Evolutionary conservation across 73 alveolate species (phyloP).

Genomic region (Symbiodinium natans): DNA sequence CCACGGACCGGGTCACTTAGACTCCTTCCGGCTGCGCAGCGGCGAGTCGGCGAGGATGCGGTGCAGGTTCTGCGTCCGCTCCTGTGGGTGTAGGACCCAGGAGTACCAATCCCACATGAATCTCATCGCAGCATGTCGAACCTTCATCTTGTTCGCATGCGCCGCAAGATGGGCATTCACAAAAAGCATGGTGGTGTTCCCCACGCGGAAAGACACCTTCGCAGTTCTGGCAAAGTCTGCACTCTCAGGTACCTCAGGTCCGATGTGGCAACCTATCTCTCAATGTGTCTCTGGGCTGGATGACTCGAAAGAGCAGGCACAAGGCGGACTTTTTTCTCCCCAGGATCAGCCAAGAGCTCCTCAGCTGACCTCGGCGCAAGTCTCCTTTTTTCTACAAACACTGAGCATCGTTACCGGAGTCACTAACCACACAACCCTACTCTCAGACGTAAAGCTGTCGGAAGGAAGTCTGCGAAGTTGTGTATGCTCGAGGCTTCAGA

Average conservation of each 20-base stretch:
- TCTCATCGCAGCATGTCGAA: too few species aligned
- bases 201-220: conserved; percentile 63
- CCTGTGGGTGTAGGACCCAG: neutral
- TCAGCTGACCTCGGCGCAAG: neutral
- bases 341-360: neutral
- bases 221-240: too few species aligned
- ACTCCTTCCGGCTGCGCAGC: conserved; percentile 63
- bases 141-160: conserved; percentile 46
- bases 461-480: too few species aligned
- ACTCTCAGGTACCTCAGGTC: too few species aligned
- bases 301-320: neutral
- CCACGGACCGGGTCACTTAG: neutral
- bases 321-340: neutral
- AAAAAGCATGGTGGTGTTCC: conserved; percentile 64
- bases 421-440: too few species aligned
- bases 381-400: too few species aligned
- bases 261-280: too few species aligned
- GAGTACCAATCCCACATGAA: too few species aligned
- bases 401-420: too few species aligned
- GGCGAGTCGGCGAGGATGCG: conserved; percentile 70
- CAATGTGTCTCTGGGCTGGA: too few species aligned
- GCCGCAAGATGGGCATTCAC: conserved; percentile 65
- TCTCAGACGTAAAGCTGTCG: too few species aligned
- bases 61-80: conserved; percentile 39
- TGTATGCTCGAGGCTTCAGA: too few species aligned